Conservation (phyloP, 768 basidiomycete genomes). For the Strobilomyces dryophilus region DNA sequence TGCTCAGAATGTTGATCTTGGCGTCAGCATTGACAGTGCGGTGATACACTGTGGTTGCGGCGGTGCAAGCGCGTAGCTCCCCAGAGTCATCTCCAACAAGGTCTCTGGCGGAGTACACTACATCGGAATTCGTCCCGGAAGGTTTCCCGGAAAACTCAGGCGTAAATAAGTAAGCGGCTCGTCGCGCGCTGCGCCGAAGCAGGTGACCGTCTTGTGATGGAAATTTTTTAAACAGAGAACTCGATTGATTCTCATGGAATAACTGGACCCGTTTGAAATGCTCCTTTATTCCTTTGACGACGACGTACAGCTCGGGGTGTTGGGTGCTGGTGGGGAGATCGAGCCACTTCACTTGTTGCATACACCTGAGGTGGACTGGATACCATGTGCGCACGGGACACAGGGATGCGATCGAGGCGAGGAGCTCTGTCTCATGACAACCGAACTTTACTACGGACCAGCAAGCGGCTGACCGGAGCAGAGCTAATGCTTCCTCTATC, state of each 20-base stretch:
- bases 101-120: conserved; percentile 13
- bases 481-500: conserved; percentile 39
- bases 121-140: background rate
- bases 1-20: background rate
- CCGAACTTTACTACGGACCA: conserved; percentile 38
- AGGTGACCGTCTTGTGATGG: conserved; percentile 9
- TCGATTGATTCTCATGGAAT: conserved; percentile 3
- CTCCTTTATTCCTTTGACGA: conserved; percentile 28
- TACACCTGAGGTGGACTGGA: conserved; percentile 34
- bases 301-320: conserved; percentile 25
- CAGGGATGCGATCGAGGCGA: conserved; percentile 32
- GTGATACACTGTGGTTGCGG: conserved; percentile 4
- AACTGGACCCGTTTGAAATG: conserved; percentile 17
- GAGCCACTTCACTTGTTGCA: conserved; percentile 39
- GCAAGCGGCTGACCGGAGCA: conserved; percentile 35
- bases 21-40: background rate
- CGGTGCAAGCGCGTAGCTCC: conserved; percentile 18
- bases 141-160: conserved; percentile 4
- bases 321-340: conserved; percentile 25
- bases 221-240: conserved; percentile 1
- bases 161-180: conserved; percentile 13
- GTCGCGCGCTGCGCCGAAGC: conserved; percentile 15
- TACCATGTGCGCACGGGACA: conserved; percentile 37
- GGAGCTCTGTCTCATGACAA: conserved; percentile 25
- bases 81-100: background rate